Percentiles rank a stretch among this genome's conserved stretches.
phyloP scores from a whole-genome alignment of 495 filamentous ascomycete genomes.

The Hypomontagnella submonticulosa region DNA sequence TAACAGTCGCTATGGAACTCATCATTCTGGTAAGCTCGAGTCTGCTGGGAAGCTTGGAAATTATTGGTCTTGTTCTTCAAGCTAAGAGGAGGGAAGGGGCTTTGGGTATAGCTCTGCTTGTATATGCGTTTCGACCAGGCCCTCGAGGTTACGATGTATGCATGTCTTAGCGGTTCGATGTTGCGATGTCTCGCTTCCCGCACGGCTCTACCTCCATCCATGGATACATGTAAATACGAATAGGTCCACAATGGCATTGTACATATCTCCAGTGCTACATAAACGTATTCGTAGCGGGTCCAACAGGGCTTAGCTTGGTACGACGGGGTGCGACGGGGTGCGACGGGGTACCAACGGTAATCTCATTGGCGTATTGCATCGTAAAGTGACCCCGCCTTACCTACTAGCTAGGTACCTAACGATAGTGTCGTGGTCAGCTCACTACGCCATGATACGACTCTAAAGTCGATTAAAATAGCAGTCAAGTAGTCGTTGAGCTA shows the following conservation, averaged over 20 bases:
- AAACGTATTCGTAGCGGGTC: conserved; percentile 5
- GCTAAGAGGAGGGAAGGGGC: too few species aligned
- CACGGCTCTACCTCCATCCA: background rate
- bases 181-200: background rate
- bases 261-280: background rate
- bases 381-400: background rate
- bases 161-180: background rate
- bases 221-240: background rate
- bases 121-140: too few species aligned
- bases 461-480: too few species aligned
- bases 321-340: conserved; percentile 21
- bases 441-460: background rate
- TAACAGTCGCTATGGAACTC: background rate
- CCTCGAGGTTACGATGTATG: too few species aligned
- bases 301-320: conserved; percentile 33
- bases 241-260: background rate
- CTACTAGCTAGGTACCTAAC: background rate
- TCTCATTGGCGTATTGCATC: conserved; percentile 4
- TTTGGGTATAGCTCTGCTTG: too few species aligned
- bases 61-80: too few species aligned
- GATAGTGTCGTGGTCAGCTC: background rate
- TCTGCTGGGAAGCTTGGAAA: too few species aligned
- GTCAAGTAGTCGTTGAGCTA: too few species aligned
- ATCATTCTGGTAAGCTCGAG: background rate
- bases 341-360: conserved; percentile 19